Base-by-base conservation (phyloP, 2,329 filamentous ascomycete species). In the Colletotrichum tabaci region DNA sequence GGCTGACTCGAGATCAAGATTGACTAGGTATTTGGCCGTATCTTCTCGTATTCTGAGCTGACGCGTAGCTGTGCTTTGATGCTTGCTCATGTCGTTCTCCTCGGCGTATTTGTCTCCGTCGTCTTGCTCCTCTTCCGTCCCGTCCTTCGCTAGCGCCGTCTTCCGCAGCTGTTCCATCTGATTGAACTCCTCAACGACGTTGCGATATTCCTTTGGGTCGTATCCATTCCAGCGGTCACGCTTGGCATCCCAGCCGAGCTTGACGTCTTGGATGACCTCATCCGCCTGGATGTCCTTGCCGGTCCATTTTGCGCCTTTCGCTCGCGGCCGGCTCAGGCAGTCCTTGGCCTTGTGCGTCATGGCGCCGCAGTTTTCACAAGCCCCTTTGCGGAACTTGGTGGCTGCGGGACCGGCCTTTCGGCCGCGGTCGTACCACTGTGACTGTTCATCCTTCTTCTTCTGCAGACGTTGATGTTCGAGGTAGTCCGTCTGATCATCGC, bases 201-300 rank as follows among this genome's bases (percentile, higher is more conserved):
- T 87, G 72, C 90, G 88, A 80, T 98, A 98, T 81, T 98, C 94
- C 75, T 89, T 90, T 1, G 95, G 86, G 80, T 98, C 95, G 82
- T 97, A 99, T n/a, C 96, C 96, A 79, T 98, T 98, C 96, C 96
- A 99, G 53, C 96, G 90, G 84, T 99, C 96, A 76, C 96, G 89
- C 85, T 99, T 99, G 26, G 96, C 96, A 81, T 99, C 97, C 94
- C 96, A 99, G 4, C 95, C 94, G 58, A 98, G 84, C 56, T 93
- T 90, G 18, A 98, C 92, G 66, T 97, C 92, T 79, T 98, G 93
- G 15, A 98, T 86, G 12, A 93, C 84, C 79, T 98, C 95, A 80
- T 99, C 97, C 40, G 96, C 94, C 79, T 98, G 92, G 66, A 99
- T 99, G 79, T 98, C 93, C 78, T 90, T 92, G 26, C 96, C 96